phyloP scores from a whole-genome alignment of 2,329 filamentous ascomycete genomes.

The Colletotrichum brevisporum region DNA sequence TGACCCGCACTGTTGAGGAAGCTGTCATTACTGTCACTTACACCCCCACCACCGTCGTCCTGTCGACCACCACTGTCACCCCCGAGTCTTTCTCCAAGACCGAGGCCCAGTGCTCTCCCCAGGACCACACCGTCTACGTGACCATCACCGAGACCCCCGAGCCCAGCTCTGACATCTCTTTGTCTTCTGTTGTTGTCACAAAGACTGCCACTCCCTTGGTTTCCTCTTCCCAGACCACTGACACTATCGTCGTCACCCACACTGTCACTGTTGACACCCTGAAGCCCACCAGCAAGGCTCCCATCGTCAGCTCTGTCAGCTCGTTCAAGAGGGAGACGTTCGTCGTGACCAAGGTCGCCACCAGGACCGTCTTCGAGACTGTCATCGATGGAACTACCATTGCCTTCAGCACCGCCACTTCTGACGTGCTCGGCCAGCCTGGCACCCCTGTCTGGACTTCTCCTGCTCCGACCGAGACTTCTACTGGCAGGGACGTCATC shows the following conservation, averaged over 20 bases:
- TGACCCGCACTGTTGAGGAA: slow-evolving; percentile 28
- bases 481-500: slow-evolving; percentile 4
- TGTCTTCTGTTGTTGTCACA: slow-evolving; percentile 13
- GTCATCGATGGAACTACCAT: slow-evolving; percentile 29
- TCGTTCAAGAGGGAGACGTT: slow-evolving; percentile 21
- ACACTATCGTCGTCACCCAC: slow-evolving; percentile 33
- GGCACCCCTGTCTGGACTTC: slow-evolving; percentile 9
- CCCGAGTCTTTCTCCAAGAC: not conserved
- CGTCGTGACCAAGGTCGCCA: slow-evolving; percentile 23
- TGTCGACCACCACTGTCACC: slow-evolving; percentile 16
- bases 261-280: slow-evolving; percentile 35
- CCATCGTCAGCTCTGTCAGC: slow-evolving; percentile 10
- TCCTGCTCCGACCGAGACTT: slow-evolving; percentile 2
- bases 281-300: slow-evolving; percentile 10
- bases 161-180: slow-evolving; percentile 12
- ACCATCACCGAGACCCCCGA: slow-evolving; percentile 39
- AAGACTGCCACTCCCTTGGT: slow-evolving; percentile 9
- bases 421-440: slow-evolving; percentile 16
- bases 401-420: slow-evolving; percentile 32
- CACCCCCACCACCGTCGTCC: slow-evolving; percentile 25
- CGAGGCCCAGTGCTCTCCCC: slow-evolving; percentile 25
- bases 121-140: slow-evolving; percentile 33
- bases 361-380: slow-evolving; percentile 32
- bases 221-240: slow-evolving; percentile 7
- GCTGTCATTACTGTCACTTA: slow-evolving; percentile 23